phyloP scores from a whole-genome alignment of 2,329 filamentous ascomycete species.

The Lecanicillium sp. region DNA sequence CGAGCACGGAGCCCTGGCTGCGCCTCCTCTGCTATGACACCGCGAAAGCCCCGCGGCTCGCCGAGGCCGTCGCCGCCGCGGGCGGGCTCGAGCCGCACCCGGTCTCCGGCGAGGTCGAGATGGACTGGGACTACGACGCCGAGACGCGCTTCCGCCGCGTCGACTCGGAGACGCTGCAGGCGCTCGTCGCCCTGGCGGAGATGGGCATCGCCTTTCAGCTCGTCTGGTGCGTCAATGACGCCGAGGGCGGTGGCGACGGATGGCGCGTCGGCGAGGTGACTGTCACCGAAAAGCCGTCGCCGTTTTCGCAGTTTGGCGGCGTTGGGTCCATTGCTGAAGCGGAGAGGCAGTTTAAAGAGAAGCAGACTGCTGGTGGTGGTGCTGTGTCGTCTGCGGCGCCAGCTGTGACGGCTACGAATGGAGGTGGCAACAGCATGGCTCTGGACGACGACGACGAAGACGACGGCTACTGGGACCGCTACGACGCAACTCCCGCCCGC shows the following conservation, averaged over 20 bases:
- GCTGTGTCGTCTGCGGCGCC: no score
- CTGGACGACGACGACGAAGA: slow-evolving; percentile 54
- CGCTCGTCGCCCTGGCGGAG: slow-evolving; percentile 53
- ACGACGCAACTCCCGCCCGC: slow-evolving; percentile 61
- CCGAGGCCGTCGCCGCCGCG: slow-evolving; percentile 51
- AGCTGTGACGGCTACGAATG: slow-evolving; percentile 1
- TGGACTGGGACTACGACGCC: slow-evolving; percentile 60
- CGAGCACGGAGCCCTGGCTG: slow-evolving; percentile 62
- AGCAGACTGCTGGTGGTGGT: slow-evolving; percentile 20
- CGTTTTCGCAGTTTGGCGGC: slow-evolving; percentile 47
- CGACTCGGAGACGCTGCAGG: slow-evolving; percentile 68
- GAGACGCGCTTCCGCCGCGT: slow-evolving; percentile 58
- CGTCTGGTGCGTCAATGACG: slow-evolving; percentile 61
- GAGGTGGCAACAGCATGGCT: not conserved
- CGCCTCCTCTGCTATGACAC: slow-evolving; percentile 63
- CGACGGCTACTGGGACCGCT: slow-evolving; percentile 73
- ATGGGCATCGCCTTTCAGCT: slow-evolving; percentile 58
- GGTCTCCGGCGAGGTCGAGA: slow-evolving; percentile 69
- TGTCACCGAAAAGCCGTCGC: slow-evolving; percentile 47
- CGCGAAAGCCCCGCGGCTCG: slow-evolving; percentile 47
- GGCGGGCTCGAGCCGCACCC: slow-evolving; percentile 71
- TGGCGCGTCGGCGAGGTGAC: slow-evolving; percentile 70
- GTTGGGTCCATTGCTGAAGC: slow-evolving; percentile 48
- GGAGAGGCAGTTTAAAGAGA: slow-evolving; percentile 44
- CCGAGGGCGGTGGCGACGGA: slow-evolving; percentile 51